Evolutionary conservation across 306 rosid genomes (phyloP).

Genomic region (Parietaria judaica): DNA sequence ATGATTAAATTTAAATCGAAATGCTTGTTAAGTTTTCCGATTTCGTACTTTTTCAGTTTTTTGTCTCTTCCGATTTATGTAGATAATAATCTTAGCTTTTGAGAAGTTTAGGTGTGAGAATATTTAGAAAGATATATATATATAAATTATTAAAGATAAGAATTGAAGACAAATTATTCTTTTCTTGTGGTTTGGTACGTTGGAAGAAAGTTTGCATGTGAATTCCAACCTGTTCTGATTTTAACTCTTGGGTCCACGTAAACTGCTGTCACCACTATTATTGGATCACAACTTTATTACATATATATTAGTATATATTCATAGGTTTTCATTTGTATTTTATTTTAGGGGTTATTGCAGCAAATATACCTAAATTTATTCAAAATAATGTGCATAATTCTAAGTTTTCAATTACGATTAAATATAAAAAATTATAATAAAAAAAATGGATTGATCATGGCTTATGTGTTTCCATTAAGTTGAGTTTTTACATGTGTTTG

Average conservation of each 20-base stretch:
- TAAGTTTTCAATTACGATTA: not conserved
- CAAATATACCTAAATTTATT: no score
- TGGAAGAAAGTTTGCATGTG: constrained; percentile 25
- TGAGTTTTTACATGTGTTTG: no score
- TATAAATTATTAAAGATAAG: no score
- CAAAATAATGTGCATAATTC: not conserved
- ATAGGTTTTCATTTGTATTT: no score
- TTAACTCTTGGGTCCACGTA: constrained; percentile 27
- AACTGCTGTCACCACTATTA: constrained; percentile 3
- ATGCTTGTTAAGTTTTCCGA: not conserved
- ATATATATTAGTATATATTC: no score
- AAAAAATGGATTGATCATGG: no score
- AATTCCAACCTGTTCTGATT: constrained; percentile 32
- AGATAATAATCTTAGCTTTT: constrained; percentile 13
- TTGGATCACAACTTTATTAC: not conserved
- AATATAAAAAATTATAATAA: no score
- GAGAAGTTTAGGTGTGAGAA: constrained; percentile 2
- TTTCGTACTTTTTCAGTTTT: constrained; percentile 21
- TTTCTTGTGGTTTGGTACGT: constrained; percentile 15
- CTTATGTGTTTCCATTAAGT: no score
- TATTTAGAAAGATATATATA: no score
- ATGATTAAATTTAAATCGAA: no score
- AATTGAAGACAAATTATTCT: not conserved
- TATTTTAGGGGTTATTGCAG: no score
- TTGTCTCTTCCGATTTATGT: constrained; percentile 6